Percentiles rank a stretch among this genome's conserved stretches.
Conservation (phyloP, 306 rosid genomes). For the Gleditsia sinensis region DNA sequence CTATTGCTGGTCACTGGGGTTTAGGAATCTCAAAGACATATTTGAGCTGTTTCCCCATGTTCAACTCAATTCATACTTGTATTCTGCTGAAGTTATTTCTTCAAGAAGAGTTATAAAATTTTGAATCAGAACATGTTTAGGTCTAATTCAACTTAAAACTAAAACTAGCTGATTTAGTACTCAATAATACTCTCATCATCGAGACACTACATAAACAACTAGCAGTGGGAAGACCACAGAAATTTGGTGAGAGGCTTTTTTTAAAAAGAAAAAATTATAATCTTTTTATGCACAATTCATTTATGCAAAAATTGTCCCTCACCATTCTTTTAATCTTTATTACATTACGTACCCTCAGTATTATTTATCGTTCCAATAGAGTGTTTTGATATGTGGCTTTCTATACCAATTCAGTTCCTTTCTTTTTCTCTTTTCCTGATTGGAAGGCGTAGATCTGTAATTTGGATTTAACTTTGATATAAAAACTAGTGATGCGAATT, state of each 20-base stretch:
- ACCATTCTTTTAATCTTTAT: background rate
- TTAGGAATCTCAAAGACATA: background rate
- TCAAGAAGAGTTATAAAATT: background rate
- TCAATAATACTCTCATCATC: background rate
- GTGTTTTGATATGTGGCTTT: background rate
- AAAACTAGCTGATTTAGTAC: background rate
- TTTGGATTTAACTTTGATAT: conserved; percentile 4
- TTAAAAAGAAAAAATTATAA: background rate
- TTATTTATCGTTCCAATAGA: background rate
- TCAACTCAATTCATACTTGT: background rate
- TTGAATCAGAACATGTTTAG: background rate
- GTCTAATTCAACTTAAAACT: background rate
- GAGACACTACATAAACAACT: background rate
- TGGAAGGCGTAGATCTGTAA: background rate
- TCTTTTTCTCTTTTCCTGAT: background rate
- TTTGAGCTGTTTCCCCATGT: background rate
- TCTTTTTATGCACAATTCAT: background rate
- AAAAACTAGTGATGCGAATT: background rate
- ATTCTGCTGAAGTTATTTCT: background rate
- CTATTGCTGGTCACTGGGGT: background rate
- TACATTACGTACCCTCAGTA: background rate
- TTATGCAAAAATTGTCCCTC: background rate
- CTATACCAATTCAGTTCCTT: background rate
- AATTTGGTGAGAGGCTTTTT: background rate
- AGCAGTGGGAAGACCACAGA: background rate